Percentiles rank a stretch among this genome's conserved stretches.
Conservation (phyloP, 306 rosid genomes). For the Ceratonia siliqua region DNA sequence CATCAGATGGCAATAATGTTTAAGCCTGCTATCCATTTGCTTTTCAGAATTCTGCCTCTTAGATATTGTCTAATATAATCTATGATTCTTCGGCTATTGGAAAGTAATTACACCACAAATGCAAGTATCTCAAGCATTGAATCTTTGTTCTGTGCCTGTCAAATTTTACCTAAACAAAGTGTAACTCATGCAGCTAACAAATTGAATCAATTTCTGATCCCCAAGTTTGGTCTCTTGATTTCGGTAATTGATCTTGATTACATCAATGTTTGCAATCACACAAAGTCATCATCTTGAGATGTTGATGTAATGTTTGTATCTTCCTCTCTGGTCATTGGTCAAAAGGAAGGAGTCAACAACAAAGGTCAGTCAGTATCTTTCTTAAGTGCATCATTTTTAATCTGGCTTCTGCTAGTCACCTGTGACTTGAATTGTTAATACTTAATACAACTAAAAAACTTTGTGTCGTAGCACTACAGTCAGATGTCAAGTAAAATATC, state of each 20-base stretch:
- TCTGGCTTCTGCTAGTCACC: background rate
- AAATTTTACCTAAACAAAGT: background rate
- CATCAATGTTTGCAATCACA: background rate
- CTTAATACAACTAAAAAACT: background rate
- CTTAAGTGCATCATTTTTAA: background rate
- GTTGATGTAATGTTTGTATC: background rate
- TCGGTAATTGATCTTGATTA: background rate
- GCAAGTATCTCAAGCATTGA: background rate
- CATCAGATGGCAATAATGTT: too few species aligned
- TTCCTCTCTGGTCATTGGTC: background rate
- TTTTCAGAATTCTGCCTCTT: background rate
- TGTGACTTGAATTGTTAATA: background rate
- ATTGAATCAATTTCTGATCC: constrained; percentile 5
- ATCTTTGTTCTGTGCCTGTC: background rate
- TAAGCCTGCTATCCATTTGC: background rate
- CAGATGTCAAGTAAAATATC: background rate
- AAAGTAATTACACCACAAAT: background rate
- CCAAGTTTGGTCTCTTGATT: background rate
- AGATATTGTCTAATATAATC: background rate
- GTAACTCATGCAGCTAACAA: background rate
- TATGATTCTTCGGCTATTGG: background rate
- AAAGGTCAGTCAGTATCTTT: background rate
- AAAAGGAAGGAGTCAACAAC: background rate
- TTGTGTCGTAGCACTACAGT: background rate
- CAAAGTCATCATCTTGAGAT: background rate